Conservation (phyloP, 2,329 filamentous ascomycete species). For the Xylaria sp. region DNA sequence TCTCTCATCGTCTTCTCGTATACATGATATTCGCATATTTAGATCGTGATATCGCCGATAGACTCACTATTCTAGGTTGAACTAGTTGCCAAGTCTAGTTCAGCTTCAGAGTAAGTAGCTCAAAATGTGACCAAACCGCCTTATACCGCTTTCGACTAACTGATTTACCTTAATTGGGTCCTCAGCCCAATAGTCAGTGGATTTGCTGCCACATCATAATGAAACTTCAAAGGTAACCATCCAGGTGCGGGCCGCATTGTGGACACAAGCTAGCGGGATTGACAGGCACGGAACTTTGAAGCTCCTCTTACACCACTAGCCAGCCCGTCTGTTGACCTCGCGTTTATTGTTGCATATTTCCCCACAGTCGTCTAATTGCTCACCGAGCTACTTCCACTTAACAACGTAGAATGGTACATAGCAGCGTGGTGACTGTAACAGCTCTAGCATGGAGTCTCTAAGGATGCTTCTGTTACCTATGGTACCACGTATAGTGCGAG, state of each 20-base stretch:
- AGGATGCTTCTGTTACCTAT: no score
- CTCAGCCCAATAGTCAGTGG: slow-evolving; percentile 17
- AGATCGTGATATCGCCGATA: neutral
- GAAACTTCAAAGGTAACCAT: neutral
- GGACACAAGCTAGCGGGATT: neutral
- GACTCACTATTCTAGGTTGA: neutral
- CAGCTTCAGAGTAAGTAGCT: slow-evolving; percentile 21
- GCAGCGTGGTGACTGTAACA: neutral
- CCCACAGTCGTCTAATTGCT: neutral
- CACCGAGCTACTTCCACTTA: neutral
- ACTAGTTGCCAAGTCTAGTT: slow-evolving; percentile 19
- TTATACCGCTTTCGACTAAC: slow-evolving; percentile 2
- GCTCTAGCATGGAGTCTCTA: no score
- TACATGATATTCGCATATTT: neutral
- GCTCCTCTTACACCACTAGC: neutral
- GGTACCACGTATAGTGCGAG: no score
- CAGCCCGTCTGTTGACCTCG: neutral
- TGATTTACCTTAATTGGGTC: neutral
- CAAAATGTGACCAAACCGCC: neutral
- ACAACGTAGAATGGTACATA: neutral
- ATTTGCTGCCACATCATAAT: slow-evolving; percentile 16
- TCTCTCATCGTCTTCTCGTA: neutral
- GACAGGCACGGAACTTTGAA: neutral
- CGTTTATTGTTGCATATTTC: neutral
- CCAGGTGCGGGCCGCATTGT: slow-evolving; percentile 14